Percentiles rank a stretch among this genome's conserved stretches.
Conservation (phyloP, 805 yeast genomes). For the Nadsonia fulvescens region DNA sequence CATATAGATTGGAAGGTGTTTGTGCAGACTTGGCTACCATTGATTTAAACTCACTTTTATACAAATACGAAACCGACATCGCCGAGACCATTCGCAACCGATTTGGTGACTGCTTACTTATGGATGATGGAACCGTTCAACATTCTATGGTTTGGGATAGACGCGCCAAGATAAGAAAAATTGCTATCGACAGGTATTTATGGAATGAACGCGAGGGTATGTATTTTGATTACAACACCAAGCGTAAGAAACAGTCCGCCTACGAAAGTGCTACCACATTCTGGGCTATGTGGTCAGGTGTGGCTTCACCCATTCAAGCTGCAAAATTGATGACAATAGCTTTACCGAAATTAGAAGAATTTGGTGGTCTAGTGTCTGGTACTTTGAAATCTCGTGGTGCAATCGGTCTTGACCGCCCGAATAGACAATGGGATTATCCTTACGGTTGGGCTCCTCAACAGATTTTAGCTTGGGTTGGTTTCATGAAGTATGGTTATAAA, state of each 20-base stretch:
- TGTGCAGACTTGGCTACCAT: slow-evolving; percentile 84
- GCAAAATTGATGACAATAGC: slow-evolving; percentile 35
- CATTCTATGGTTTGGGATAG: slow-evolving; percentile 40
- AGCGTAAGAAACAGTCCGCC: slow-evolving; percentile 31
- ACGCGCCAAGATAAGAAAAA: slow-evolving; percentile 37
- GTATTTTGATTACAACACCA: slow-evolving; percentile 70
- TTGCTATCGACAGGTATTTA: slow-evolving; percentile 41
- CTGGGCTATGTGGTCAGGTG: slow-evolving; percentile 83
- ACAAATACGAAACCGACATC: slow-evolving; percentile 81
- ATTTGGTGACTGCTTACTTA: slow-evolving; percentile 32
- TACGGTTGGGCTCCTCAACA: slow-evolving; percentile 99
- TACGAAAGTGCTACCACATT: slow-evolving; percentile 80
- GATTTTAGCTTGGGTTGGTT: slow-evolving; percentile 82
- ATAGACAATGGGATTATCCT: slow-evolving; percentile 96
- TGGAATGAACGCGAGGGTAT: slow-evolving; percentile 74
- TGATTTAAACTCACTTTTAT: slow-evolving; percentile 69
- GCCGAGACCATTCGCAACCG: slow-evolving; percentile 38
- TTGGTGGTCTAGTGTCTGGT: slow-evolving; percentile 82
- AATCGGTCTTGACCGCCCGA: slow-evolving; percentile 52
- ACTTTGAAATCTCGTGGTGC: slow-evolving; percentile 59
- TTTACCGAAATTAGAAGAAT: slow-evolving; percentile 55
- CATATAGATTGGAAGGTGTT: slow-evolving; percentile 74
- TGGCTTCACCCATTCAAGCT: slow-evolving; percentile 55
- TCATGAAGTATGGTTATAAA: slow-evolving; percentile 49
- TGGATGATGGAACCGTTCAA: slow-evolving; percentile 24